These are phyloP conservation scores for Nicotiana undulata DNA, from an alignment of 257 asterid species.

Conservation along the genomic window DNA sequence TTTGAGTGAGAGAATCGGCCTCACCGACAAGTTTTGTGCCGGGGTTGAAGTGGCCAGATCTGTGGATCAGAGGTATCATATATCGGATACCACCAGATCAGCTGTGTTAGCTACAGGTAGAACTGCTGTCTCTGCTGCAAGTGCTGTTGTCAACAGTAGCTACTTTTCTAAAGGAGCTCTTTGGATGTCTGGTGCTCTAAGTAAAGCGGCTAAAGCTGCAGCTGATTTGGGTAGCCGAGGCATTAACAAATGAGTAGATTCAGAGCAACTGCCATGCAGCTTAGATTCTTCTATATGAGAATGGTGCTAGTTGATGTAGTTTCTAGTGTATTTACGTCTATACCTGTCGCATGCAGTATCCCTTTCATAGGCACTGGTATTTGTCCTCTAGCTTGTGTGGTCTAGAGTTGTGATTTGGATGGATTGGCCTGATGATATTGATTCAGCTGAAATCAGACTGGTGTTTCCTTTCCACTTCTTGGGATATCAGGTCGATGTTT, in stretches of 20 bases:
- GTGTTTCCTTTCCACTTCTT: background rate
- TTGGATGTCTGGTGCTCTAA: conserved; percentile 78
- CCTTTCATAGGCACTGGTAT: background rate
- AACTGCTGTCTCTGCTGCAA: conserved; percentile 72
- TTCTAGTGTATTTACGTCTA: background rate
- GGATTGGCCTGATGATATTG: background rate
- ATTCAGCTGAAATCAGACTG: background rate
- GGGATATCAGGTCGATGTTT: background rate
- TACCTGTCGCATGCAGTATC: background rate
- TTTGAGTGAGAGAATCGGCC: conserved; percentile 65
- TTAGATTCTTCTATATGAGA: background rate
- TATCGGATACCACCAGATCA: conserved; percentile 53
- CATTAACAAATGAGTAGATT: conserved; percentile 21
- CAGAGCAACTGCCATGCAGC: background rate
- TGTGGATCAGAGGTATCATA: conserved; percentile 56
- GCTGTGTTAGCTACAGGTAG: conserved; percentile 82
- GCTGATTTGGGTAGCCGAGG: conserved; percentile 66
- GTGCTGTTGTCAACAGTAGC: conserved; percentile 58
- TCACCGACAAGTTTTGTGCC: conserved; percentile 67
- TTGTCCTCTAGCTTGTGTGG: background rate
- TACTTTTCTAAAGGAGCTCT: conserved; percentile 84
- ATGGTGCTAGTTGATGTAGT: background rate
- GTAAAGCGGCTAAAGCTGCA: conserved; percentile 70
- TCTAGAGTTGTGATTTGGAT: background rate
- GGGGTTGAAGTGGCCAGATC: conserved; percentile 73